Evolutionary conservation across 257 asterid species (phyloP), one percentile per base, ranked within the genome.

Genomic region (Scutellaria baicalensis): DNA sequence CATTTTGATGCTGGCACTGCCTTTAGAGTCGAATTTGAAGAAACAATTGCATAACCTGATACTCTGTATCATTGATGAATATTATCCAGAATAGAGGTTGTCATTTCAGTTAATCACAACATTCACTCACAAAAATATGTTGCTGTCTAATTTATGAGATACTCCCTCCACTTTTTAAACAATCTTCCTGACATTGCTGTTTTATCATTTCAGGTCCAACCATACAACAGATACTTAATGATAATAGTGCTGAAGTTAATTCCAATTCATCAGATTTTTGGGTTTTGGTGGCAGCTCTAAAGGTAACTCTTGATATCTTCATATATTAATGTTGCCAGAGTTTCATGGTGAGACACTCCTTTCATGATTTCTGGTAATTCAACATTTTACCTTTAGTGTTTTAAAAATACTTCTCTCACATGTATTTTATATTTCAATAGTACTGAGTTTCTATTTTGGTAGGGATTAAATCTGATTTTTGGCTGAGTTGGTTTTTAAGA

Each of bases 221-320:
- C 65, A 48, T 89, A 45, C 88, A 82, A 74, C 87, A 84, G 79
- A 82, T 94, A 66, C 77, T 89, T 20, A 77, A 82, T 74, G 97
- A 94, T 79, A 83, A 78, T 57, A 79, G 79, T 77, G 76, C 96
- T 60, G 93, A 89, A 71, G 96, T 91, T 50, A 77, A 84, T 79
- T 86, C 89, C 77, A 80, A 70, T 69, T 89, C 97, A 59, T 89
- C 96, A 12, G 97, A 86, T 40, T 94, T 89, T 84, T 94, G 99
- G 99, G 91, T 94, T 72, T 75, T 88, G 85, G 93, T 91, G 78
- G 96, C 97, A 63, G 96, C 99, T 64, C 79, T 94, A 39, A 86
- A 89, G 99, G 99, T 89, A 72, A 62, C 63, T 35, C 21, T 18
- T 54, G 35, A 31, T 20, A 49, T 52, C 9, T 54, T 59, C 8